Conservation (phyloP, 2,329 filamentous ascomycete species). For the Colletotrichum sp. region DNA sequence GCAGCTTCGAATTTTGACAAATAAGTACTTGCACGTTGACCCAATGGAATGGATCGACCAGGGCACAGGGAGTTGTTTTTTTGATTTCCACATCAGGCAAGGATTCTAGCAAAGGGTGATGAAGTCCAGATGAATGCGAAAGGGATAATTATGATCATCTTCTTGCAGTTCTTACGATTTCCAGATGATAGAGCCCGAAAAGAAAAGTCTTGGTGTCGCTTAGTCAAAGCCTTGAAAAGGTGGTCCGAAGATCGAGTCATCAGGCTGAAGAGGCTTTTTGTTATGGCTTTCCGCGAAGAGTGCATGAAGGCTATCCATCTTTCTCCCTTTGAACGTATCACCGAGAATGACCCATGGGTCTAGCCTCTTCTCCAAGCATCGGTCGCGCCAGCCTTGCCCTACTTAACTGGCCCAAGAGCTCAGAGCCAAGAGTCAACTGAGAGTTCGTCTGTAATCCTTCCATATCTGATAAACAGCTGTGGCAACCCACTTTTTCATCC, state of each 20-base stretch:
- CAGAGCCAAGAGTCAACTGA: not conserved
- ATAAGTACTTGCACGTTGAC: not conserved
- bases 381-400: not conserved
- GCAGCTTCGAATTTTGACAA: not conserved
- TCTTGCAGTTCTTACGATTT: fast-evolving
- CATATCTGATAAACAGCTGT: not conserved
- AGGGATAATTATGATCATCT: not conserved
- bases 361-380: not conserved
- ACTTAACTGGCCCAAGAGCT: not conserved
- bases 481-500: not conserved
- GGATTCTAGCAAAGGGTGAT: fast-evolving
- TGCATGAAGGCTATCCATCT: not conserved
- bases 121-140: not conserved
- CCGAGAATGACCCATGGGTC: fast-evolving
- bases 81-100: fast-evolving
- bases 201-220: not conserved
- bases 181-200: not conserved
- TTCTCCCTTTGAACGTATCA: not conserved
- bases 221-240: not conserved
- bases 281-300: not conserved
- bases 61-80: not conserved
- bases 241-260: not conserved
- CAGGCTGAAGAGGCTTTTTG: not conserved
- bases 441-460: not conserved
- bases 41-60: not conserved